Evolutionary conservation across 2,329 filamentous ascomycete species (phyloP).

Genomic region (Blastomyces silverae): DNA sequence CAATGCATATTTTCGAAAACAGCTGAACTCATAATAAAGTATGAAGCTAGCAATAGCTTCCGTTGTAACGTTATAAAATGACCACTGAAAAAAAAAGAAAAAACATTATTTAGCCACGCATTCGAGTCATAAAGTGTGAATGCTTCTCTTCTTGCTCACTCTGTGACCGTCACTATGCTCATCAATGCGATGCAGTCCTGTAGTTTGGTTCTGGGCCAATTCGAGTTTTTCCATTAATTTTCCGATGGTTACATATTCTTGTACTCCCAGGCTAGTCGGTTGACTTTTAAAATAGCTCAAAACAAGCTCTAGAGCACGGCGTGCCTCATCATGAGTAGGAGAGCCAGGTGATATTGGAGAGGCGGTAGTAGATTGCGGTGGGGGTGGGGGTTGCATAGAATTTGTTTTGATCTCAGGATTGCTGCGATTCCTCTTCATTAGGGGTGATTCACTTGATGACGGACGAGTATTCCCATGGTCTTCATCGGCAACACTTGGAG

Average conservation of each 20-base stretch:
- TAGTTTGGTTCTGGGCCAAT: conserved; percentile 50
- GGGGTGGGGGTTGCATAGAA: conserved; percentile 36
- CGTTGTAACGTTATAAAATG: neutral
- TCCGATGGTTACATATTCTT: conserved; percentile 70
- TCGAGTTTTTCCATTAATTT: conserved; percentile 82
- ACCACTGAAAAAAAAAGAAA: neutral
- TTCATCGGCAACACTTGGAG: conserved; percentile 48
- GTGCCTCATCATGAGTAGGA: conserved; percentile 78
- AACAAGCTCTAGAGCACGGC: conserved; percentile 71
- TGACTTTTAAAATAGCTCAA: conserved; percentile 73
- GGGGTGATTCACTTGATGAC: conserved; percentile 28
- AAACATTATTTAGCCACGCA: neutral
- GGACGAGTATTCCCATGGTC: conserved; percentile 26
- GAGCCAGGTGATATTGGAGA: conserved; percentile 54
- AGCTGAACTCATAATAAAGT: neutral
- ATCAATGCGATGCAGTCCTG: conserved; percentile 38
- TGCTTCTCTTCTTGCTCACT: conserved; percentile 43
- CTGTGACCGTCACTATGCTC: conserved; percentile 39
- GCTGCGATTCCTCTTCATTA: conserved; percentile 41
- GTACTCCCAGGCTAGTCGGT: conserved; percentile 61
- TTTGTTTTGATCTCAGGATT: conserved; percentile 41
- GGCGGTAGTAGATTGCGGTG: conserved; percentile 36
- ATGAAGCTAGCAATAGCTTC: neutral
- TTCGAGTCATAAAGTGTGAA: conserved; percentile 34
- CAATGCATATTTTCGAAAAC: neutral